Conservation (phyloP, 768 basidiomycete species). For the Holtermannia corniformis region DNA sequence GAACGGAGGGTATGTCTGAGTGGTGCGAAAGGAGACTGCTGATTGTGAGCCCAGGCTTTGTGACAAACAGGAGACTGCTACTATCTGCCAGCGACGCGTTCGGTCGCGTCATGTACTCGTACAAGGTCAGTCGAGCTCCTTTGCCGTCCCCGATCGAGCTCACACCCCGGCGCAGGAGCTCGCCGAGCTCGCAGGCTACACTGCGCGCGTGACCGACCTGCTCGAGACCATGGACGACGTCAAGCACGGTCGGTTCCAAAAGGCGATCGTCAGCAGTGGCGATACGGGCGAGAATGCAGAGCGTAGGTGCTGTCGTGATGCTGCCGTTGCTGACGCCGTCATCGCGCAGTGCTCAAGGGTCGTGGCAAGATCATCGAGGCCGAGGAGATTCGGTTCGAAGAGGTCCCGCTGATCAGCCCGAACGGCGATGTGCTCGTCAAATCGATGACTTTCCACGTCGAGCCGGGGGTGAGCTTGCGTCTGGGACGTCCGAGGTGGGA, state of each 20-base stretch:
- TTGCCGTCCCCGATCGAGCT: neutral
- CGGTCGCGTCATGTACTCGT: conserved; percentile 91
- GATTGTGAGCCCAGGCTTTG: conserved; percentile 56
- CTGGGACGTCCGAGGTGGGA: neutral
- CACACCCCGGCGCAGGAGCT: conserved; percentile 60
- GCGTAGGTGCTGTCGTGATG: conserved; percentile 48
- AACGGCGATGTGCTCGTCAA: conserved; percentile 86
- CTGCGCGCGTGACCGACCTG: conserved; percentile 75
- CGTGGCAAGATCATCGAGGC: conserved; percentile 71
- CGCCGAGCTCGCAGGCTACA: conserved; percentile 90
- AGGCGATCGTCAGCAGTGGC: conserved; percentile 70
- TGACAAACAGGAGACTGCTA: conserved; percentile 85
- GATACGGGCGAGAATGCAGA: conserved; percentile 61
- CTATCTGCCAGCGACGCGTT: conserved; percentile 84
- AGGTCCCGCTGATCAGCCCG: conserved; percentile 90
- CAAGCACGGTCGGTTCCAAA: conserved; percentile 72
- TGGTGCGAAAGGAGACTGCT: neutral
- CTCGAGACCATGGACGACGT: conserved; percentile 87
- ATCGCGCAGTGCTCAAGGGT: conserved; percentile 57
- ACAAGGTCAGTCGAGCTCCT: conserved; percentile 50
- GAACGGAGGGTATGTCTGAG: conserved; percentile 65
- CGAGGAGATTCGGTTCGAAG: conserved; percentile 73
- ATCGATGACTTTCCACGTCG: conserved; percentile 77
- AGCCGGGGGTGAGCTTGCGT: conserved; percentile 58
- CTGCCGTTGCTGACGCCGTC: neutral